Evolutionary conservation across 192 early-diverging fungal genomes (phyloP).

Genomic region (Borealophlyctis nickersoniae): DNA sequence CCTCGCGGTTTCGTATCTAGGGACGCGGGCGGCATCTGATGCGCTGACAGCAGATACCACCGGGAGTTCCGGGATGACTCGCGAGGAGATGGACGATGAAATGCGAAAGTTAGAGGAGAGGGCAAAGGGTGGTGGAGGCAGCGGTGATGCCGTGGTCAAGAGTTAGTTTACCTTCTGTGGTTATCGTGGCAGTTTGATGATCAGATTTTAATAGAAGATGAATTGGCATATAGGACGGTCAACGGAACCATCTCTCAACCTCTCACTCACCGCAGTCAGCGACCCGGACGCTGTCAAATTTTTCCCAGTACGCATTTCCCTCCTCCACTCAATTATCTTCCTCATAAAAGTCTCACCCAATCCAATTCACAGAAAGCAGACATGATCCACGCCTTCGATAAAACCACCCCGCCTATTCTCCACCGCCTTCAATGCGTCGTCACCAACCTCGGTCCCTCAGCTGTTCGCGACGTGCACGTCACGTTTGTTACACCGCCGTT

Average conservation of each 20-base stretch:
- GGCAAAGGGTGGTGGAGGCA: neutral
- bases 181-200: neutral
- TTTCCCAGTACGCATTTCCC: neutral
- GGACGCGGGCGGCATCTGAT: neutral
- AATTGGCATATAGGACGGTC: neutral
- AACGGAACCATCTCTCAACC: neutral
- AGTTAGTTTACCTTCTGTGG: neutral
- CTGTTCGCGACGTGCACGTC: neutral
- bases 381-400: neutral
- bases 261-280: neutral
- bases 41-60: neutral
- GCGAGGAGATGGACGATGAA: neutral
- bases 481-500: neutral
- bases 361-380: neutral
- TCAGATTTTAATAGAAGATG: neutral
- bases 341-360: neutral
- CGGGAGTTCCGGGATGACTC: neutral
- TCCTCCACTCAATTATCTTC: neutral
- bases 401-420: neutral
- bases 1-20: neutral
- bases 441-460: neutral
- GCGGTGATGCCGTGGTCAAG: neutral
- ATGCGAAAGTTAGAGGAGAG: neutral
- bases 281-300: neutral
- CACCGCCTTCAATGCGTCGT: neutral